Base-by-base conservation (phyloP, 2,329 filamentous ascomycete species). In the Dactylellina leptospora region DNA sequence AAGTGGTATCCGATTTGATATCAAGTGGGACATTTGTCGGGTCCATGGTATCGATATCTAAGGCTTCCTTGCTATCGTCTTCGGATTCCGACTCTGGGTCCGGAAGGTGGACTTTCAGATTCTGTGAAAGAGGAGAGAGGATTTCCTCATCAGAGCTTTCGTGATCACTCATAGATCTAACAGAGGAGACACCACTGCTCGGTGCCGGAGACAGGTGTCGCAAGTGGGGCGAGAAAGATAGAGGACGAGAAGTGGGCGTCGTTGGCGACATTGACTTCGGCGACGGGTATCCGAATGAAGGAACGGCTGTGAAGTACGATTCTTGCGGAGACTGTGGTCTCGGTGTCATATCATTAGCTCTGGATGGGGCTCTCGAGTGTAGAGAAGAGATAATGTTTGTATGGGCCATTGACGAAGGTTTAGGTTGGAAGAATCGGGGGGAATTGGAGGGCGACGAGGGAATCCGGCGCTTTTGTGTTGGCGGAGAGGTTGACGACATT, bases 111-210 rank as follows among this genome's bases (percentile, higher is more conserved):
- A 72, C 68, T 28, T 72, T 48, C 38, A 60, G 51, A 30, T 64
- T 64, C 18, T 72, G 68, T 9, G 53, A 18, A 6, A 63, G 48
- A 38, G 68, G 38, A 4, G 68, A 53, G 10, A 72, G 25, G 9
- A 73, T 23, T 25, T 73, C 69, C 10, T 66, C 62, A 40, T 73
- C 69, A 5, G 61, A 68, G 22, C 69, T 73, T 58, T 73, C 69
- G 9, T 40, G 33, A 13, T 73, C 69, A 18, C 69, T 73, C 55
- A 68, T 61, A 13, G 69, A 73, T 23, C 36, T 73, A 4, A 53
- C 61, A 45, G 69, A 68, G 6, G 69, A 60, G 20, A 60, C 54
- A 10, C 61, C 61, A 18, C 69, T 73, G 44, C 69, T 73, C 11
- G 69, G 69, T 20, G 69, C 47, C 16, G 69, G 69, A 2, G 69